These are phyloP conservation scores for Kwoniella shandongensis DNA, from an alignment of 768 basidiomycete genomes.

Conservation along the genomic window DNA sequence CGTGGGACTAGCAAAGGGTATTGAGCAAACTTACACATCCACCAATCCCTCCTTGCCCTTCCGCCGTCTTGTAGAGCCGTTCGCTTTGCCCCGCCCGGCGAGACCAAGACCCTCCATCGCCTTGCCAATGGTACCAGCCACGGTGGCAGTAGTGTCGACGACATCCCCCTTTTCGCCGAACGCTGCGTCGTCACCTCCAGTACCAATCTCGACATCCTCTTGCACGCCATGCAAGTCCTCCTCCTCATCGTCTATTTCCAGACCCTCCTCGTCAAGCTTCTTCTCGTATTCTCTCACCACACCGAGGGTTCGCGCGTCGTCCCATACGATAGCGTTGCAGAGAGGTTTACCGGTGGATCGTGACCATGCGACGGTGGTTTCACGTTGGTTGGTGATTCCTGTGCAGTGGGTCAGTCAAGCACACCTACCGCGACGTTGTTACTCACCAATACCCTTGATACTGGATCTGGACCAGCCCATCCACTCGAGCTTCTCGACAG, in stretches of 20 bases:
- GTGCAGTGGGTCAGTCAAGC: slow-evolving; percentile 51
- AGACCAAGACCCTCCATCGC: slow-evolving; percentile 38
- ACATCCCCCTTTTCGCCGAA: slow-evolving; percentile 42
- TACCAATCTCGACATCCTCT: slow-evolving; percentile 49
- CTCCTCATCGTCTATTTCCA: slow-evolving; percentile 71
- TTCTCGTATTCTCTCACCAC: slow-evolving; percentile 76
- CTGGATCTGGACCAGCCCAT: slow-evolving; percentile 75
- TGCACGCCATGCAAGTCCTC: slow-evolving; percentile 58
- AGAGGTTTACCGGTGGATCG: slow-evolving; percentile 82
- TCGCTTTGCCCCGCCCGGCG: slow-evolving; percentile 35
- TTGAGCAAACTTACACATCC: slow-evolving; percentile 37
- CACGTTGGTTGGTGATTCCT: slow-evolving; percentile 93
- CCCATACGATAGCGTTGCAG: slow-evolving; percentile 80
- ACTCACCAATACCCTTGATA: slow-evolving; percentile 86
- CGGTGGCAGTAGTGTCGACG: slow-evolving; percentile 2
- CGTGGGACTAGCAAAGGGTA: neutral
- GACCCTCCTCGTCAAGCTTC: slow-evolving; percentile 69
- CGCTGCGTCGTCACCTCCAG: slow-evolving; percentile 38
- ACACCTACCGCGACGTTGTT: slow-evolving; percentile 3
- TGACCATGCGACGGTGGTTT: slow-evolving; percentile 93
- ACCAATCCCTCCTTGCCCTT: slow-evolving; percentile 49
- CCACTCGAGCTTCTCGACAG: slow-evolving; percentile 68
- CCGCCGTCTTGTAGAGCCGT: slow-evolving; percentile 24
- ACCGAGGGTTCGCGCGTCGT: slow-evolving; percentile 86
- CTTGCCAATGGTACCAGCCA: slow-evolving; percentile 17